phyloP scores from a whole-genome alignment of 257 asterid genomes.

The Primulina huaijiensis region DNA sequence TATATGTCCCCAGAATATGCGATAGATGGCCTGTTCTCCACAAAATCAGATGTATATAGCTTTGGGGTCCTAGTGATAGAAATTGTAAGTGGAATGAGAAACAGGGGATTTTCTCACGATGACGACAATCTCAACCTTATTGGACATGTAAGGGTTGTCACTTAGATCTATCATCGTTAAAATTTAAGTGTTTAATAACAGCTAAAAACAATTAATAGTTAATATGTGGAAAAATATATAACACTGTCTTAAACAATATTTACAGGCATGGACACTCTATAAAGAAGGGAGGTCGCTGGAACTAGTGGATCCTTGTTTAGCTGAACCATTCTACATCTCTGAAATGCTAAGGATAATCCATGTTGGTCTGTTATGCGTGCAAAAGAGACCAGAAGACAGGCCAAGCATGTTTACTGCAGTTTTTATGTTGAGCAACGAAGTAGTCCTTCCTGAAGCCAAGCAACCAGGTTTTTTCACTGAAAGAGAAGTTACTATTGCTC shows the following conservation, averaged over 20 bases:
- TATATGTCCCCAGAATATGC: constrained; percentile 39
- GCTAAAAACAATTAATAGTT: too few species aligned
- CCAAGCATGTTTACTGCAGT: constrained; percentile 46
- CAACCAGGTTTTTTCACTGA: constrained; percentile 46
- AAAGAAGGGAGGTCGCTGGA: constrained; percentile 35
- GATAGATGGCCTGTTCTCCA: constrained; percentile 29
- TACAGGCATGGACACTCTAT: constrained; percentile 42
- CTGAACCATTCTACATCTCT: neutral
- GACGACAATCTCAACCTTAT: constrained; percentile 27
- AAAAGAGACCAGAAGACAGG: constrained; percentile 39
- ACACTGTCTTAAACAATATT: neutral
- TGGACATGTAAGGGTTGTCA: constrained; percentile 31
- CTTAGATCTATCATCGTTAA: neutral
- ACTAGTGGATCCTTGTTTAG: constrained; percentile 27
- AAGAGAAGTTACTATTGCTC: neutral
- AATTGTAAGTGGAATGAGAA: constrained; percentile 35
- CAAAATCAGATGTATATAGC: constrained; percentile 37
- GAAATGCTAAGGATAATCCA: constrained; percentile 33
- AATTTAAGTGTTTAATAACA: too few species aligned
- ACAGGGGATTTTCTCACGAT: constrained; percentile 19
- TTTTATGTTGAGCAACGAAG: constrained; percentile 37
- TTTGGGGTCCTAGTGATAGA: constrained; percentile 39
- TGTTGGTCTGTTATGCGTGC: constrained; percentile 44
- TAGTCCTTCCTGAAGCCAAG: constrained; percentile 36
- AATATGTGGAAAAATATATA: too few species aligned